Evolutionary conservation across 1,284 basidiomycete genomes (phyloP).

Genomic region (Hortiboletus rubellus): DNA sequence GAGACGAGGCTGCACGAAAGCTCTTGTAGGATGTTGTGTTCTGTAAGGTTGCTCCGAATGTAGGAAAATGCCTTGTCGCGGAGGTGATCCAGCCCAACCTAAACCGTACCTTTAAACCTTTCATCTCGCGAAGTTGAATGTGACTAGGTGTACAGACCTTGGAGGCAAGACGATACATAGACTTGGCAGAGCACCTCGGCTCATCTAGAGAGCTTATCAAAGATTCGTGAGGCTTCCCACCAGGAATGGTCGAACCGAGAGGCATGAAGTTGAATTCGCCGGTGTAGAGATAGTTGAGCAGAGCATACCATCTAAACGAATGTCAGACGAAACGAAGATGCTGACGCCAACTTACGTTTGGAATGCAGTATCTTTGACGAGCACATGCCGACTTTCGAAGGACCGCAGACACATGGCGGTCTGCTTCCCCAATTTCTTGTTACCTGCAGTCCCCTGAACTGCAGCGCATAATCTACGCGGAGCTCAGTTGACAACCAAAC

Average conservation of each 20-base stretch:
- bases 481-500: neutral
- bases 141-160: constrained; percentile 17
- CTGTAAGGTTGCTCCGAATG: constrained; percentile 23
- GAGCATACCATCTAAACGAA: constrained; percentile 24
- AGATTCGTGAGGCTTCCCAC: neutral
- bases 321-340: neutral
- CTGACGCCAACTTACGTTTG: constrained; percentile 11
- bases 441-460: neutral
- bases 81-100: constrained; percentile 19
- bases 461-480: constrained; percentile 4
- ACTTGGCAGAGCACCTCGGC: constrained; percentile 29
- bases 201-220: constrained; percentile 1
- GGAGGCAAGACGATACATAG: constrained; percentile 31
- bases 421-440: neutral
- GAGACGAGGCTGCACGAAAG: constrained; percentile 24
- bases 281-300: constrained; percentile 31
- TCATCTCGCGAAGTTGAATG: neutral
- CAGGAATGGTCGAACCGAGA: constrained; percentile 9
- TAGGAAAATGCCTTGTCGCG: constrained; percentile 21
- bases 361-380: constrained; percentile 26
- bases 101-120: neutral
- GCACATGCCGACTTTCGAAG: constrained; percentile 11
- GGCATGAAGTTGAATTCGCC: constrained; percentile 22
- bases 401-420: neutral
- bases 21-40: constrained; percentile 28